Evolutionary conservation across 192 early-diverging fungal species (phyloP), one percentile per base, ranked within the genome.

Genomic region (Dispira parvispora): DNA sequence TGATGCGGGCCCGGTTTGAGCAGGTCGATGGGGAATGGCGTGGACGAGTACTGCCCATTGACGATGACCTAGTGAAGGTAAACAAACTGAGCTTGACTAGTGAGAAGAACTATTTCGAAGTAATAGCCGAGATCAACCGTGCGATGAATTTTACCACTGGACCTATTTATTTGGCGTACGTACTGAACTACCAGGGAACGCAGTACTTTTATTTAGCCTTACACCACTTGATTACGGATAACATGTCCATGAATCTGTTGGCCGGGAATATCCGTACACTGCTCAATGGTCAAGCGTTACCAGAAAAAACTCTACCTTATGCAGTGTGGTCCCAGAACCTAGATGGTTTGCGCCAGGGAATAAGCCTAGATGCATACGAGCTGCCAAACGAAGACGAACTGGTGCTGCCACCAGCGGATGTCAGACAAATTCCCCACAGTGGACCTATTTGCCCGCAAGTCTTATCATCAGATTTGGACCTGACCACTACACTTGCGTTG

Each of bases 211-310:
- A 64, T 44, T 43, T 70, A 23, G 54, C 61, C 21, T 46, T 65
- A 18, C 69, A 70, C 60, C 69, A 70, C 61, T 56, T 70, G 11
- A 62, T 70, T 52, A 12, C 68, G 11, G 69, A 70, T 65, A 43
- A 62, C 12, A 66, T 68, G 11, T 70, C 69, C 12, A 63, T 68
- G 67, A 61, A 66, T 11, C 62, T 70, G 27, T 9, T 70, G 53
- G 23, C 68, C 6, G 66, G 68, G 50, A 61, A 70, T 43, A 20
- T 70, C 6, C 4, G 47, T 38, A 61, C 61, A 8, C n/a, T 70
- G 11, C 8, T 57, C 25, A 25, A 26, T 21, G 65, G 62, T 16
- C 0, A 55, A 5, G 6, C 67, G 8, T 42, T 69, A 32, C 57
- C 64, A n/a, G 10, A 57, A 18, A 69, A 62, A 52, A 61, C 68